A percentile compares a stretch with the other conserved stretches of the same genome.
Conservation (phyloP, 805 yeast genomes). For the Kodamaea neixiangensis region DNA sequence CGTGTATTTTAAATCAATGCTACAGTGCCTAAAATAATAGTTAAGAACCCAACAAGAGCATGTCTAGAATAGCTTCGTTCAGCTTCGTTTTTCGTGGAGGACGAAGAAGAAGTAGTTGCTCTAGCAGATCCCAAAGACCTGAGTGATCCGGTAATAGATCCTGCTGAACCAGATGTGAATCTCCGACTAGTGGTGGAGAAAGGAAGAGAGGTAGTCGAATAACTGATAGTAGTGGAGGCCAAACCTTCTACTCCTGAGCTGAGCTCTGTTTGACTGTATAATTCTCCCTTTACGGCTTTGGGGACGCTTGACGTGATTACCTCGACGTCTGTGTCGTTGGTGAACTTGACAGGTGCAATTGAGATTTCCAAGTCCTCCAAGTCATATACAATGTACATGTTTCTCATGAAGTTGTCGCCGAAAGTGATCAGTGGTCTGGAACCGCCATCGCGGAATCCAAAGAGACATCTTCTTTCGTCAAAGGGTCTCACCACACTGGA, state of each 20-base stretch:
- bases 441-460: conserved; percentile 17
- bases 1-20: background rate
- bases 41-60: background rate
- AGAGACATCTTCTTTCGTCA: conserved; percentile 13
- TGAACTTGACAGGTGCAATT: conserved; percentile 34
- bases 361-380: conserved; percentile 57
- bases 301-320: conserved; percentile 49
- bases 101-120: background rate
- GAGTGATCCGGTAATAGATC: background rate
- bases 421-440: conserved; percentile 44
- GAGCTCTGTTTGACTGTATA: conserved; percentile 29
- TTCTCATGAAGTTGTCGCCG: conserved; percentile 66
- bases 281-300: conserved; percentile 48
- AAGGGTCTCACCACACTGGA: conserved; percentile 26
- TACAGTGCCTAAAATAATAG: background rate
- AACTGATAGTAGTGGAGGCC: background rate
- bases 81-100: background rate
- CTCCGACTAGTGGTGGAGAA: background rate
- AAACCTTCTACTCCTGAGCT: background rate
- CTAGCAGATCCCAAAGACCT: background rate
- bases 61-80: background rate
- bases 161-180: background rate
- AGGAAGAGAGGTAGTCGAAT: background rate
- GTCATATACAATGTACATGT: conserved; percentile 66
- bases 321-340: conserved; percentile 43